phyloP scores from a whole-genome alignment of 208 protist species.

The Acanthamoeba triangularis region DNA sequence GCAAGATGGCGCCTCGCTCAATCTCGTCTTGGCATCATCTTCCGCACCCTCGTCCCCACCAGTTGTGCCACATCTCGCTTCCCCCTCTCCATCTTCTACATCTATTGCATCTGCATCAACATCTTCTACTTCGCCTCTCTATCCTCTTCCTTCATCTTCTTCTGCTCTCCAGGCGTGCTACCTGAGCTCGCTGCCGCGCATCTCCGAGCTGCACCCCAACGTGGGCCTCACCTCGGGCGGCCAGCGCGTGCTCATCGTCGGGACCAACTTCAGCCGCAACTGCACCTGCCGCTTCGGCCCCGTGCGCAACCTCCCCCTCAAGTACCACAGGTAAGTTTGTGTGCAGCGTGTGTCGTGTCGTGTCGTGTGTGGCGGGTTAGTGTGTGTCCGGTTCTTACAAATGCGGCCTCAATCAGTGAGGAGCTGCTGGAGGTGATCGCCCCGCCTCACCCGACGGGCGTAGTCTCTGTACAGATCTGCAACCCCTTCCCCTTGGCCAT shows the following conservation, averaged over 20 bases:
- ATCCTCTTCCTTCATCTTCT: background rate
- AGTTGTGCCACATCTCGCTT: too few relatives aligned
- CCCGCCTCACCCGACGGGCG: background rate
- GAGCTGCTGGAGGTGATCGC: conserved; percentile 37
- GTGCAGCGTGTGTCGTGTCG: background rate
- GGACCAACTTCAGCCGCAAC: conserved; percentile 23
- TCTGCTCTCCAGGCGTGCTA: background rate
- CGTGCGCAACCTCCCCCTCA: conserved; percentile 24
- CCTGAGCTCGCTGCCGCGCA: background rate
- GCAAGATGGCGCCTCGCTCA: background rate
- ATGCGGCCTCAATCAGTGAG: background rate
- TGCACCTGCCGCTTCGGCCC: conserved; percentile 55
- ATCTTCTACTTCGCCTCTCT: background rate
- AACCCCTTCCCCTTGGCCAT: background rate
- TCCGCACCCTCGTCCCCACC: background rate
- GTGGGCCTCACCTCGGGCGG: conserved; percentile 43
- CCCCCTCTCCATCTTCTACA: too few relatives aligned
- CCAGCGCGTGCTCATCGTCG: conserved; percentile 35
- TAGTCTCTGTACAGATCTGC: conserved; percentile 30
- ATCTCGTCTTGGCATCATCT: background rate
- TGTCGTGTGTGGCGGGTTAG: background rate
- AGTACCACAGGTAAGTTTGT: conserved; percentile 11
- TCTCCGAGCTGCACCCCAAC: conserved; percentile 20
- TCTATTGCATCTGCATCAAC: background rate
- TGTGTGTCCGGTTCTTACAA: background rate